Evolutionary conservation across 805 yeast species (phyloP).

Genomic region (Myxozyma sirexii): DNA sequence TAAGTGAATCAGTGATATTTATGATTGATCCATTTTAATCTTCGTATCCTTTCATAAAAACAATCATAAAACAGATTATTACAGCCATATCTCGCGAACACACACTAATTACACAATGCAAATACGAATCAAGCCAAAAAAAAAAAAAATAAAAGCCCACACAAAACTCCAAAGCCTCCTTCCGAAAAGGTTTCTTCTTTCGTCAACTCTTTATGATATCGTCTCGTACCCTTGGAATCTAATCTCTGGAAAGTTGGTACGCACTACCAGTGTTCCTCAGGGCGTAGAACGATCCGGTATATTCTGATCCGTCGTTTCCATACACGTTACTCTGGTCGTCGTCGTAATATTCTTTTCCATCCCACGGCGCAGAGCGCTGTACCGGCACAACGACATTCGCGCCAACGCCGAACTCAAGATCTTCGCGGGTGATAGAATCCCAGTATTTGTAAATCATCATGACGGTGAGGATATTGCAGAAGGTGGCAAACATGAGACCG

Average conservation of each 20-base stretch:
- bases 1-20: too few species aligned
- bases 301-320: slow-evolving; percentile 27
- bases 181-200: not conserved
- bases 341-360: slow-evolving; percentile 28
- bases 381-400: slow-evolving; percentile 50
- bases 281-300: slow-evolving; percentile 32
- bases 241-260: slow-evolving; percentile 9
- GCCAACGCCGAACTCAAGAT: slow-evolving; percentile 84
- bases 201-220: not conserved
- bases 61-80: not conserved
- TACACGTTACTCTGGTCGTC: slow-evolving; percentile 22
- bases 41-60: too few species aligned
- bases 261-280: slow-evolving; percentile 18
- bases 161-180: not conserved
- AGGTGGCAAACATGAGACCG: slow-evolving; percentile 81
- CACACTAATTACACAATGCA: not conserved
- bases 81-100: not conserved
- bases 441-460: slow-evolving; percentile 97
- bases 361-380: slow-evolving; percentile 17
- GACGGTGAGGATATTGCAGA: slow-evolving; percentile 75
- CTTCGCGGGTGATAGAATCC: slow-evolving; percentile 95
- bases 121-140: not conserved
- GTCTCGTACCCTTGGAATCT: too few species aligned
- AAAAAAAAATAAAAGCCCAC: not conserved
- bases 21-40: too few species aligned